These are phyloP conservation scores for Ophiostoma tasmaniense DNA, from an alignment of 2,329 filamentous ascomycete genomes.

Conservation along the genomic window DNA sequence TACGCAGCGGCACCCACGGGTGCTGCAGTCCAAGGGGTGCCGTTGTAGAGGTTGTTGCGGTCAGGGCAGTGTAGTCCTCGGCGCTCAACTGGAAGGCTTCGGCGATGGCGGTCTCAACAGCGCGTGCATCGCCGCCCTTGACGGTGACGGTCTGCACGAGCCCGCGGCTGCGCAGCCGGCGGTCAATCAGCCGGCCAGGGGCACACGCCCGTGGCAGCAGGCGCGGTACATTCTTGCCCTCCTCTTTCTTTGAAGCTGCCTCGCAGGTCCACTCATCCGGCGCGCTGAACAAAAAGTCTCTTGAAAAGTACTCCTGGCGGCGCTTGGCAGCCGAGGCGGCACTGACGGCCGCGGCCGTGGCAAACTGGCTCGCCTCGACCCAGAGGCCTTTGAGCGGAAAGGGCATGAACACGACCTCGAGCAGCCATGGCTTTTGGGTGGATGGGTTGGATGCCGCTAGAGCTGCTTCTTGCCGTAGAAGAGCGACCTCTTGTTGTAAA, in stretches of 20 bases:
- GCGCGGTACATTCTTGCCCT: constrained; percentile 47
- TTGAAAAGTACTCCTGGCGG: constrained; percentile 22
- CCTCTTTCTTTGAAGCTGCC: constrained; percentile 31
- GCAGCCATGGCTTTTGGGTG: constrained; percentile 51
- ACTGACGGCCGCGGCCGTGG: constrained; percentile 24
- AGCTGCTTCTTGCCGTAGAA: not conserved
- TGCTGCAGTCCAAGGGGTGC: constrained; percentile 54
- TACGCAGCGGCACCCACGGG: constrained; percentile 66
- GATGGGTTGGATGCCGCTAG: not conserved
- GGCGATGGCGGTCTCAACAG: constrained; percentile 56
- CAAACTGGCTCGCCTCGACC: constrained; percentile 42
- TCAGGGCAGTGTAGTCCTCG: too few relatives aligned
- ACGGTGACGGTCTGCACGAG: constrained; percentile 58
- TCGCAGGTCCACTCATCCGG: constrained; percentile 44
- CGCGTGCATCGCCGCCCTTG: constrained; percentile 54
- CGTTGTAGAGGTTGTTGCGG: not conserved
- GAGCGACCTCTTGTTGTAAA: constrained; percentile 22
- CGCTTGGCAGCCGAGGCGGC: constrained; percentile 23
- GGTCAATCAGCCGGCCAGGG: constrained; percentile 53
- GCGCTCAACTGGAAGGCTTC: constrained; percentile 53
- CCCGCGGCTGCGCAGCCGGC: constrained; percentile 66
- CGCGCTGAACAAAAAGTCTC: constrained; percentile 10
- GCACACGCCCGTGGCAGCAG: constrained; percentile 61
- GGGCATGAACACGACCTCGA: constrained; percentile 69
- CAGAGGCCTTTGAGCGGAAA: constrained; percentile 53